Evolutionary conservation across 805 yeast species (phyloP).

Genomic region (Metschnikowia picachoensis): DNA sequence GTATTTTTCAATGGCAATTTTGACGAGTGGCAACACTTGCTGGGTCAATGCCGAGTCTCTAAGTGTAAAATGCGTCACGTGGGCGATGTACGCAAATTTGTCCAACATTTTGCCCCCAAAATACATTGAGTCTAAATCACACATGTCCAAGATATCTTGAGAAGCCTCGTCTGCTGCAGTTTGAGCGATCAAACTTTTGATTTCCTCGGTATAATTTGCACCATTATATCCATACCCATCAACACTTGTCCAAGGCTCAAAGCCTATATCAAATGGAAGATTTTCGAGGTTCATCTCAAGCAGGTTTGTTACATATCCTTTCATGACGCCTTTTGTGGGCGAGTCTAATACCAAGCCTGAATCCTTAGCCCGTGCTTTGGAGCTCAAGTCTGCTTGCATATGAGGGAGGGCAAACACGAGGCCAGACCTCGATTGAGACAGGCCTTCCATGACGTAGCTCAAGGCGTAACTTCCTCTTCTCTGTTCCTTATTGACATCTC

Average conservation of each 20-base stretch:
- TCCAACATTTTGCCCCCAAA: slow-evolving; percentile 84
- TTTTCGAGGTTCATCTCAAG: slow-evolving; percentile 39
- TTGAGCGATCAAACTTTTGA: slow-evolving; percentile 33
- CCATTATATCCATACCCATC: slow-evolving; percentile 10
- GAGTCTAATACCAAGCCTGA: slow-evolving; percentile 42
- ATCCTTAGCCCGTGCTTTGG: slow-evolving; percentile 21
- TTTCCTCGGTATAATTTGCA: slow-evolving; percentile 26
- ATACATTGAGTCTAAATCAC: slow-evolving; percentile 83
- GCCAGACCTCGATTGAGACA: slow-evolving; percentile 23
- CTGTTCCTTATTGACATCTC: slow-evolving; percentile 28
- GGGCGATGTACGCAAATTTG: slow-evolving; percentile 84
- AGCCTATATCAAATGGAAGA: slow-evolving; percentile 39
- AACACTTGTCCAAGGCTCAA: slow-evolving; percentile 55
- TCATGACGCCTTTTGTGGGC: slow-evolving; percentile 48
- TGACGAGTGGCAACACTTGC: slow-evolving; percentile 52
- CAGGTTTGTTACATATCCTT: slow-evolving; percentile 38
- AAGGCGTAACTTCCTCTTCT: slow-evolving; percentile 28
- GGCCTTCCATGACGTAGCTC: slow-evolving; percentile 27
- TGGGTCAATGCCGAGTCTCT: slow-evolving; percentile 50
- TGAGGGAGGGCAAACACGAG: slow-evolving; percentile 53
- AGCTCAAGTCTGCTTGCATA: slow-evolving; percentile 39
- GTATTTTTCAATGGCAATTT: slow-evolving; percentile 66
- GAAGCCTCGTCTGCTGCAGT: slow-evolving; percentile 51
- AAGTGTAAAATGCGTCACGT: slow-evolving; percentile 65
- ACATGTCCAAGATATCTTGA: slow-evolving; percentile 52